Base-by-base conservation (phyloP, 2,329 filamentous ascomycete species). In the Aspergillus ochraceus region DNA sequence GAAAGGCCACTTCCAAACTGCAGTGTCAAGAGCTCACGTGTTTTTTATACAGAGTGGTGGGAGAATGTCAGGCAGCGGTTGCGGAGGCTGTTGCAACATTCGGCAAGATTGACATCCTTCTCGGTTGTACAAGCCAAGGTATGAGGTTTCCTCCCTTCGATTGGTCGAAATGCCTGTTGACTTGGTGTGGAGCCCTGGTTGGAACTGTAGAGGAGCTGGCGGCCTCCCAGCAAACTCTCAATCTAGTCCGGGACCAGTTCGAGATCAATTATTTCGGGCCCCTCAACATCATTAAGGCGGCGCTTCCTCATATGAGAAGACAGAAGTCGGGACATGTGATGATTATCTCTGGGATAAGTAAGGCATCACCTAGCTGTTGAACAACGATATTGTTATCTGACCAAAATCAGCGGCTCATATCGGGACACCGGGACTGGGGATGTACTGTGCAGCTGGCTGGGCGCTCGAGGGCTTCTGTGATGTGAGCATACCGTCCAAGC, bases 381-480 rank as follows among this genome's bases (percentile, higher is more conserved):
- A 19, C 17, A 19, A 19, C 5, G 8, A 4, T 6, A 11, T 20
- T 4, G n/a, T 4, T 49, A 29, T 61, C 68, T 75, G 53, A 74
- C 61, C 20, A 49, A 11, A 22, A 39, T 52, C 60, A 84, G 82
- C 91, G 42, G 93, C 92, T 3, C 94, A 97, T 76, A 89, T 98
- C 60, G 94, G 93, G 39, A 97, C 93, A 0, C 95, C 95, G 0
- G 92, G 93, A 2, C 86, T 98, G 79, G 86, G 91, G 58, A 90
- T 96, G 81, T 95, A 96, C 74, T 95, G 92, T 65, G 92, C 94
- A 19, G 90, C 92, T 14, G 93, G 92, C 42, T 97, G 94, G 92
- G 95, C 92, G 1, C 84, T 97, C 39, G 95, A 98, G 77, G 95
- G 94, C 19, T 97, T 95, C 75, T 97, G 93, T 78, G 94, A 98